These are phyloP conservation scores for Trichophyton rubrum DNA, from an alignment of 2,329 filamentous ascomycete genomes.

Conservation along the genomic window DNA sequence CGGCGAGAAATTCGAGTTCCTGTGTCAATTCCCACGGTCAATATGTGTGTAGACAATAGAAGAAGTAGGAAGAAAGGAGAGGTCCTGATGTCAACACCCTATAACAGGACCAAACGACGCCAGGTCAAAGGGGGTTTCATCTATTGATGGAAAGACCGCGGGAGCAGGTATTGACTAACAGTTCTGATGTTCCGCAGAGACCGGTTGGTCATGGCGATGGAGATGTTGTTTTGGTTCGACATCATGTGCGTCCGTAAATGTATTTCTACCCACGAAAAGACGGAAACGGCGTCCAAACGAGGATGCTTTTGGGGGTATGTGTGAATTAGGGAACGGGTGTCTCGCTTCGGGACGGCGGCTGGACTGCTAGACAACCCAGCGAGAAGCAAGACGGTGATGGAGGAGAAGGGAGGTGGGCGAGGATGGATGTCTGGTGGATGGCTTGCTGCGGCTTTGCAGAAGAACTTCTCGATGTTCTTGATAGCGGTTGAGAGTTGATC, in stretches of 20 bases:
- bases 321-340: not conserved
- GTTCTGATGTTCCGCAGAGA: slow-evolving; percentile 79
- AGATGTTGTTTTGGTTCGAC: slow-evolving; percentile 25
- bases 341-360: not conserved
- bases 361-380: not conserved
- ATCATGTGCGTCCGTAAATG: slow-evolving; percentile 15
- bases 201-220: slow-evolving; percentile 58
- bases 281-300: not conserved
- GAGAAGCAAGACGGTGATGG: not conserved
- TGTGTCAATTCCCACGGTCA: slow-evolving; percentile 27
- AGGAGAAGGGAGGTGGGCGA: not conserved
- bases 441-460: not conserved
- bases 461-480: not conserved
- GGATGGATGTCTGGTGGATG: not conserved
- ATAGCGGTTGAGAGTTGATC: not conserved
- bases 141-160: slow-evolving; percentile 4
- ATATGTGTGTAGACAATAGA: not conserved
- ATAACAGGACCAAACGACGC: not conserved
- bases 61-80: too few species aligned
- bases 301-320: not conserved
- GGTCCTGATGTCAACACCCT: not conserved
- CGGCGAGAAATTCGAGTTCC: slow-evolving; percentile 84
- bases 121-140: not conserved
- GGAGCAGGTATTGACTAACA: slow-evolving; percentile 38
- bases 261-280: not conserved